These are phyloP conservation scores for Escallonia rubra DNA, from an alignment of 129 eudicot species.

Conservation along the genomic window DNA sequence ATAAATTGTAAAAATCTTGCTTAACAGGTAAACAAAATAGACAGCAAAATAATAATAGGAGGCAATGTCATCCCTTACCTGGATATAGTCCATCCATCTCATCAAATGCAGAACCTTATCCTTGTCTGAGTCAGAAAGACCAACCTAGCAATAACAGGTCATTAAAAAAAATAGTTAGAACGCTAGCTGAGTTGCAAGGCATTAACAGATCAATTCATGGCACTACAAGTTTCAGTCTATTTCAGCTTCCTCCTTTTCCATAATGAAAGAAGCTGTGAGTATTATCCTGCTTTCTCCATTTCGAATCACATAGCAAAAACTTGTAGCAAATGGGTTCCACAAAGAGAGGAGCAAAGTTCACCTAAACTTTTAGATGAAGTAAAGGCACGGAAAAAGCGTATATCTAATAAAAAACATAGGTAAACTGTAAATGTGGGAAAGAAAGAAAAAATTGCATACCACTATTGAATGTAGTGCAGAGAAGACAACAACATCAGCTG, in stretches of 20 bases:
- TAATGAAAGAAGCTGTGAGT: neutral
- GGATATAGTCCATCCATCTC: constrained; percentile 92
- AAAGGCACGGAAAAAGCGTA: too few species aligned
- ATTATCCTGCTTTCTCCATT: too few species aligned
- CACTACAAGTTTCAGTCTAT: neutral
- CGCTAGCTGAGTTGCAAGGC: neutral
- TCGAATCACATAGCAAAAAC: too few species aligned
- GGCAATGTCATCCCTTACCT: constrained; percentile 33
- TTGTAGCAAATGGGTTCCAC: neutral
- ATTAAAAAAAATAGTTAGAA: constrained; percentile 8
- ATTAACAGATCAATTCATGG: neutral
- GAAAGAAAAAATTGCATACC: constrained; percentile 42
- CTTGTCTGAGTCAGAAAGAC: constrained; percentile 47
- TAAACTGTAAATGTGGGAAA: neutral
- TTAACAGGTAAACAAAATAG: neutral
- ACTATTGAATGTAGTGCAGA: constrained; percentile 58
- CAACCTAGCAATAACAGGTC: constrained; percentile 33
- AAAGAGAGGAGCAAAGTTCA: neutral
- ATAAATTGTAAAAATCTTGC: neutral
- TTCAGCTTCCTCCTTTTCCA: neutral
- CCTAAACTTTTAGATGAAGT: too few species aligned
- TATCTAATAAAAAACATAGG: too few species aligned
- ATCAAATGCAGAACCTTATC: constrained; percentile 66
- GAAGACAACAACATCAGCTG: constrained; percentile 64
- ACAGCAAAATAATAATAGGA: neutral